Percentiles rank a stretch among this genome's conserved stretches.
Evolutionary conservation across 2,329 filamentous ascomycete species (phyloP).

Genomic region (Nigrograna mackinnonii): DNA sequence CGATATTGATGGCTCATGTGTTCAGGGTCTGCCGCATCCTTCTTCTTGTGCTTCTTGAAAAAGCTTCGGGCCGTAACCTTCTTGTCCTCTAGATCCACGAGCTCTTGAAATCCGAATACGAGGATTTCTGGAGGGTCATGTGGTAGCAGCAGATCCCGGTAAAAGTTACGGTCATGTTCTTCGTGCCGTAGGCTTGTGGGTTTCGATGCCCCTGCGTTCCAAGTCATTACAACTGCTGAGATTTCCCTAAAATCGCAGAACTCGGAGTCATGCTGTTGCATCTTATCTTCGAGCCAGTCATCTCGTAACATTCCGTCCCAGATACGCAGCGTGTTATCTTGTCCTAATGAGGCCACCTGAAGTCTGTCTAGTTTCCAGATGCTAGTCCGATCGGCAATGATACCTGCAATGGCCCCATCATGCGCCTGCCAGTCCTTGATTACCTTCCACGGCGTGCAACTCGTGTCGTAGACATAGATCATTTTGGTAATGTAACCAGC

Average conservation of each 20-base stretch:
- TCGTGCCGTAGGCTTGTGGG: conserved; percentile 77
- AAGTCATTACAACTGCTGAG: conserved; percentile 81
- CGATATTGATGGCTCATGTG: conserved; percentile 97
- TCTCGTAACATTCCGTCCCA: conserved; percentile 96
- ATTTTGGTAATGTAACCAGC: conserved; percentile 93
- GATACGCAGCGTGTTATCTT: conserved; percentile 78
- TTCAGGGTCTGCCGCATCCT: conserved; percentile 82
- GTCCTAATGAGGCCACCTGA: conserved; percentile 84
- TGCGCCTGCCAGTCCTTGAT: conserved; percentile 97
- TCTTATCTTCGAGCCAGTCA: conserved; percentile 89
- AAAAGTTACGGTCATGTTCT: conserved; percentile 73
- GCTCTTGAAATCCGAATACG: conserved; percentile 95
- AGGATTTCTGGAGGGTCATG: conserved; percentile 84
- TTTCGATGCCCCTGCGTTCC: conserved; percentile 98
- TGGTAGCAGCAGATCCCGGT: conserved; percentile 77
- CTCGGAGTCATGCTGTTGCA: conserved; percentile 80
- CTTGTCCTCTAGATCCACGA: conserved; percentile 98
- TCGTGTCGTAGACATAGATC: conserved; percentile 89
- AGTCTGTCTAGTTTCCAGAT: conserved; percentile 83
- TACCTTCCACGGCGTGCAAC: conserved; percentile 79
- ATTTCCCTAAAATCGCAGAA: conserved; percentile 88
- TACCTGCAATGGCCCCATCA: conserved; percentile 76
- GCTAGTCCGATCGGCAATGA: conserved; percentile 78
- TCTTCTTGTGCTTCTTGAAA: conserved; percentile 76
- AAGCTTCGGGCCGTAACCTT: conserved; percentile 95